Evolutionary conservation across 2,329 filamentous ascomycete genomes (phyloP).

Genomic region (Colletotrichum sp.): DNA sequence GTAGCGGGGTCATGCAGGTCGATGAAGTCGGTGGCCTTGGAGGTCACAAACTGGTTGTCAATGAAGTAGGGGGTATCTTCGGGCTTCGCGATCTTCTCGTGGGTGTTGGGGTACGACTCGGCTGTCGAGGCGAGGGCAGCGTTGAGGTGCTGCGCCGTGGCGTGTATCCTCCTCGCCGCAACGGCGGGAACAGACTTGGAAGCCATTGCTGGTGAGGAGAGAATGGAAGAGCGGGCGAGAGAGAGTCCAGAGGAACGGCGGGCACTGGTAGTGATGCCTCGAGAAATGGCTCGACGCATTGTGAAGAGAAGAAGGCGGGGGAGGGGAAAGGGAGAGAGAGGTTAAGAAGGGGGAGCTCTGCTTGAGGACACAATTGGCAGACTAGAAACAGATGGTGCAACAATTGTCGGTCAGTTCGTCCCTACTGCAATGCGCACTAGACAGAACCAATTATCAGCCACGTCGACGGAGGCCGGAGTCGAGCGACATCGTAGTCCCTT

Average conservation of each 20-base stretch:
- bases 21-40: slow-evolving; percentile 74
- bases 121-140: slow-evolving; percentile 59
- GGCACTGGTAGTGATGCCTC: slow-evolving; percentile 39
- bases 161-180: slow-evolving; percentile 60
- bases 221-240: slow-evolving; percentile 27
- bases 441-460: slow-evolving; percentile 16
- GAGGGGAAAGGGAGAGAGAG: not conserved
- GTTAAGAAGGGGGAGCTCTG: not conserved
- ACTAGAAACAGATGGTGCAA: slow-evolving; percentile 5
- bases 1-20: slow-evolving; percentile 84
- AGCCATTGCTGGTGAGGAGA: slow-evolving; percentile 25
- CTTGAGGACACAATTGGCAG: not conserved
- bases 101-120: slow-evolving; percentile 70
- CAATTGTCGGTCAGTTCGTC: not conserved
- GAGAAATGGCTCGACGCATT: slow-evolving; percentile 53
- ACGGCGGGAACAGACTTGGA: slow-evolving; percentile 31
- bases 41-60: slow-evolving; percentile 78
- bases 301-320: slow-evolving; percentile 22
- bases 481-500: slow-evolving; percentile 19
- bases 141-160: slow-evolving; percentile 61
- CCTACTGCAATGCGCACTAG: not conserved
- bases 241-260: slow-evolving; percentile 35
- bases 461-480: not conserved
- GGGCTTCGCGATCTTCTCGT: slow-evolving; percentile 72
- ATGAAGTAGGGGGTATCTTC: slow-evolving; percentile 81